Evolutionary conservation across 1,139 yeast species (phyloP).

Genomic region (Lodderomyces theae): DNA sequence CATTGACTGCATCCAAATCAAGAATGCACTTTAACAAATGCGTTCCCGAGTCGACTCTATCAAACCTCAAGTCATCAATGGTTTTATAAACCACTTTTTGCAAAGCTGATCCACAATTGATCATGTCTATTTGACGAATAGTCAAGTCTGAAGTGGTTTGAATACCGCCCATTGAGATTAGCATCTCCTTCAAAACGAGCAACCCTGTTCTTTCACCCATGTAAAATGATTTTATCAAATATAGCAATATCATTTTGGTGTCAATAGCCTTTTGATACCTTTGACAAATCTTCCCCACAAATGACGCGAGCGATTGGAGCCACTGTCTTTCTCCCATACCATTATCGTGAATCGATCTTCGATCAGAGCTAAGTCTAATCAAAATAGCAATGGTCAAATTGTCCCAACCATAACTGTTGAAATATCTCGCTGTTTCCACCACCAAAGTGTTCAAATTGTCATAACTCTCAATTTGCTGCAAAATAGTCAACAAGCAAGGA

Average conservation of each 20-base stretch:
- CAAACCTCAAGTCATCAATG: slow-evolving; percentile 59
- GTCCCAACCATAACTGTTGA: slow-evolving; percentile 84
- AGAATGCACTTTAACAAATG: slow-evolving; percentile 51
- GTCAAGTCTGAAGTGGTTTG: slow-evolving; percentile 67
- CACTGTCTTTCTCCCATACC: slow-evolving; percentile 83
- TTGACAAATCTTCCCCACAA: slow-evolving; percentile 63
- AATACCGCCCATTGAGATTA: slow-evolving; percentile 80
- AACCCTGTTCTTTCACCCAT: slow-evolving; percentile 61
- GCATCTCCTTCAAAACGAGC: slow-evolving; percentile 64
- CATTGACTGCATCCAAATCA: slow-evolving; percentile 50
- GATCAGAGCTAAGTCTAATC: slow-evolving; percentile 64
- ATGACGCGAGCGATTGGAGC: slow-evolving; percentile 72
- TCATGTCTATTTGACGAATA: slow-evolving; percentile 58
- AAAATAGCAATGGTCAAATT: slow-evolving; percentile 72
- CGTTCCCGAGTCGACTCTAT: slow-evolving; percentile 47
- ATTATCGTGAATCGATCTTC: slow-evolving; percentile 69
- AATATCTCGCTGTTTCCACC: slow-evolving; percentile 76
- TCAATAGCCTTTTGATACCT: slow-evolving; percentile 50
- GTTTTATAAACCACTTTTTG: slow-evolving; percentile 56
- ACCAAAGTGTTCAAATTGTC: slow-evolving; percentile 79
- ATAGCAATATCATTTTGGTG: slow-evolving; percentile 55
- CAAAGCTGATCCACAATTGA: slow-evolving; percentile 64
- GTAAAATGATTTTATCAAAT: slow-evolving; percentile 64
- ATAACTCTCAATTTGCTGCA: slow-evolving; percentile 84
- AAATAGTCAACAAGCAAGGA: slow-evolving; percentile 63